These are phyloP conservation scores for Withania somnifera DNA, from an alignment of 305 asterid genomes.

Conservation along the genomic window DNA sequence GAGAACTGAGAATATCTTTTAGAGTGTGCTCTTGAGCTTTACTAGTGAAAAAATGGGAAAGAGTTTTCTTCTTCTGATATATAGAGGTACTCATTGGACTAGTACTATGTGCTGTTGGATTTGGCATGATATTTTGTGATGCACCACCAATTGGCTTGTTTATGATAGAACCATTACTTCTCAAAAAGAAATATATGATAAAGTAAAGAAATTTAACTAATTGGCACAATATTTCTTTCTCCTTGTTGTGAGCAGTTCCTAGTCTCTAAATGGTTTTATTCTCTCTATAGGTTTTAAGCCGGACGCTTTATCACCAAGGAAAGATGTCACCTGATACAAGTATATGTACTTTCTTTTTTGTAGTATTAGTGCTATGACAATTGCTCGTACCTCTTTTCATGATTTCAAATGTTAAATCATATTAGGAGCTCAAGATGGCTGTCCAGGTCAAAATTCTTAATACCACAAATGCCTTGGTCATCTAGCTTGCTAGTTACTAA, in stretches of 20 bases:
- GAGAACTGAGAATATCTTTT: neutral
- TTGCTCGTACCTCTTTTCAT: neutral
- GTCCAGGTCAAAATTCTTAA: neutral
- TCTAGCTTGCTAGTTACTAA: neutral
- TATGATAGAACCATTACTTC: neutral
- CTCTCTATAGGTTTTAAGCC: slow-evolving; percentile 65
- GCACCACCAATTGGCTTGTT: neutral
- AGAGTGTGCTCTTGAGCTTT: neutral
- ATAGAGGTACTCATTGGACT: neutral
- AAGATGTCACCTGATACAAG: slow-evolving; percentile 59
- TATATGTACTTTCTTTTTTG: slow-evolving; percentile 18
- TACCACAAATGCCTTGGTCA: neutral
- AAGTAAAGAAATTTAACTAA: neutral
- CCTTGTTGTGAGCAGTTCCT: neutral
- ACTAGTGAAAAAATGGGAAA: neutral
- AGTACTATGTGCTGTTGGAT: neutral
- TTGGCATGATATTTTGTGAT: neutral
- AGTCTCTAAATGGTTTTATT: neutral
- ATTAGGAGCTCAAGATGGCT: neutral
- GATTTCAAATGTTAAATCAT: neutral
- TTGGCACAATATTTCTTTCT: neutral
- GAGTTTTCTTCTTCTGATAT: neutral
- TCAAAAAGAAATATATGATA: neutral
- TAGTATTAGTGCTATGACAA: neutral
- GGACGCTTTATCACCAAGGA: slow-evolving; percentile 74